Evolutionary conservation across 352 stramenopile species (phyloP).

Genomic region (Paralagenidium karlingii): DNA sequence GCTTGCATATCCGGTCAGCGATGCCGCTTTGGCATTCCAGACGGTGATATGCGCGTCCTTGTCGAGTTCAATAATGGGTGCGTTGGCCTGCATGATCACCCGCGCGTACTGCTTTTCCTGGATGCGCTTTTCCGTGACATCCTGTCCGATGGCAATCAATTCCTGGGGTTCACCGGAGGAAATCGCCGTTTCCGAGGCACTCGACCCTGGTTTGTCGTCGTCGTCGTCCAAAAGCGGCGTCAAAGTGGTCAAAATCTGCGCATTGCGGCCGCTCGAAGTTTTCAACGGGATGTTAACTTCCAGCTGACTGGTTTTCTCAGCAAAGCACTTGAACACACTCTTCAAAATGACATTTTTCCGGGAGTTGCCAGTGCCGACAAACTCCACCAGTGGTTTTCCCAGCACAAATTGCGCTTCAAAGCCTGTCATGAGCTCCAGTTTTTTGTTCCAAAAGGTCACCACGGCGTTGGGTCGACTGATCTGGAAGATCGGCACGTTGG

Average conservation of each 20-base stretch:
- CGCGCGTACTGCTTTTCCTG: slow-evolving; percentile 34
- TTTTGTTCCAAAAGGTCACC: slow-evolving; percentile 63
- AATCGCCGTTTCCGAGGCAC: no score
- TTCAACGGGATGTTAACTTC: slow-evolving; percentile 20
- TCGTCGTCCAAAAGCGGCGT: slow-evolving; percentile 32
- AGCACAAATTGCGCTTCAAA: slow-evolving; percentile 23
- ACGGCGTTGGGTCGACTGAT: no score
- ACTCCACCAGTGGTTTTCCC: slow-evolving; percentile 24
- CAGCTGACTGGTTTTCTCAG: slow-evolving; percentile 16
- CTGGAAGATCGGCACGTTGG: no score
- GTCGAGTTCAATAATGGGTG: slow-evolving; percentile 72
- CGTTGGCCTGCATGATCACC: slow-evolving; percentile 62
- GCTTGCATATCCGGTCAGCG: slow-evolving; percentile 40
- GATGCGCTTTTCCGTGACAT: slow-evolving; percentile 30
- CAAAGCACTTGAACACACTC: slow-evolving; percentile 15
- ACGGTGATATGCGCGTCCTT: slow-evolving; percentile 36
- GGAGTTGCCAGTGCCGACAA: slow-evolving; percentile 16
- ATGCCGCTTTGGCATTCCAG: slow-evolving; percentile 54
- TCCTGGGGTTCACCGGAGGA: no score
- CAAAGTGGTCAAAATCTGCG: slow-evolving; percentile 36
- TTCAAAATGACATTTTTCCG: slow-evolving; percentile 16
- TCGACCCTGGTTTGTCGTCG: no score
- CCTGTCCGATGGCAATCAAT: slow-evolving; percentile 47
- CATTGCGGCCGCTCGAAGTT: slow-evolving; percentile 24
- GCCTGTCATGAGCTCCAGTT: slow-evolving; percentile 39